These are phyloP conservation scores for Gamarada debralockiae DNA, from an alignment of 495 filamentous ascomycete species.

Conservation along the genomic window DNA sequence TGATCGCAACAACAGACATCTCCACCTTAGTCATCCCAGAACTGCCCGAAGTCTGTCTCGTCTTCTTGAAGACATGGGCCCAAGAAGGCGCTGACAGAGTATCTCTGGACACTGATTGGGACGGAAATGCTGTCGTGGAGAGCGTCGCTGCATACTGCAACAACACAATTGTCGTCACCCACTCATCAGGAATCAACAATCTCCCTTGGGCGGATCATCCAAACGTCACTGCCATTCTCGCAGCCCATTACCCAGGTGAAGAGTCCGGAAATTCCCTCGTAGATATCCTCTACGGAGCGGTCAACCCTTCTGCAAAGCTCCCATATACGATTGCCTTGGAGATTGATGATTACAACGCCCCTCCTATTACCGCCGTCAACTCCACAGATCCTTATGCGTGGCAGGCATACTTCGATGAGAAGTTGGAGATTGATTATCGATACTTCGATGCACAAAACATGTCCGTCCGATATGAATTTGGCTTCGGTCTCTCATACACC, in stretches of 20 bases:
- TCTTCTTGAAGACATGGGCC: constrained; percentile 82
- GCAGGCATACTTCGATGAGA: constrained; percentile 17
- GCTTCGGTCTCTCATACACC: constrained; percentile 67
- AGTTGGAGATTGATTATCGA: constrained; percentile 34
- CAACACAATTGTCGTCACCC: constrained; percentile 93
- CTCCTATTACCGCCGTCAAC: constrained; percentile 11
- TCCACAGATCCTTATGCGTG: constrained; percentile 41
- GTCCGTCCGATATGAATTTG: constrained; percentile 64
- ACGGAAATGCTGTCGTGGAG: constrained; percentile 80
- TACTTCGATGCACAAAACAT: constrained; percentile 67
- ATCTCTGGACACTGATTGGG: constrained; percentile 50
- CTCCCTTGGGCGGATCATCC: constrained; percentile 69
- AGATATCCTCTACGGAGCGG: constrained; percentile 83
- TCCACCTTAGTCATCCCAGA: constrained; percentile 27
- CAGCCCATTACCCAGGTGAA: constrained; percentile 87
- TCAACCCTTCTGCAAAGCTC: constrained; percentile 80
- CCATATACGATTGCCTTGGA: constrained; percentile 76
- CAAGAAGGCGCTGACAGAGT: constrained; percentile 90
- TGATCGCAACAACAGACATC: constrained; percentile 13
- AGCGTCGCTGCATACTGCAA: constrained; percentile 70
- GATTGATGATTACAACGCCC: constrained; percentile 13
- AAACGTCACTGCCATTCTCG: constrained; percentile 69
- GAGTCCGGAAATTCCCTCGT: constrained; percentile 82
- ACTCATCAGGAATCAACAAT: constrained; percentile 75
- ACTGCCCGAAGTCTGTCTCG: constrained; percentile 49